Base-by-base conservation (phyloP, 208 protist species). In the Zelonia costaricensis region DNA sequence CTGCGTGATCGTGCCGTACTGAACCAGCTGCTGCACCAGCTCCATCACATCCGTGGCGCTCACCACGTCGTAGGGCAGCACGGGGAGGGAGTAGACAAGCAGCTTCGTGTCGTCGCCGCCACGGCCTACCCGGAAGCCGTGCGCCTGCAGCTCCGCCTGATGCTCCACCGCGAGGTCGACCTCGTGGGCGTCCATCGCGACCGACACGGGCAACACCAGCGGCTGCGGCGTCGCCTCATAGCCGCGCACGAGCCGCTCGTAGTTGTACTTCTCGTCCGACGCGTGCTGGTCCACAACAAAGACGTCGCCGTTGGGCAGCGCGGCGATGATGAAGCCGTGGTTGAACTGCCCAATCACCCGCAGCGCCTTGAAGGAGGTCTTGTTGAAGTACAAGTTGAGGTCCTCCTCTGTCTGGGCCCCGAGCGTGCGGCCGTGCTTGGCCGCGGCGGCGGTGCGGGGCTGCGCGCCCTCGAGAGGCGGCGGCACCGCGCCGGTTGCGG, bases 251-350 rank as follows among this genome's bases (percentile, higher is more conserved):
- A 98, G 80, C 16, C 73, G 74, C 72, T 98, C 92, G 69, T 94
- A 98, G 64, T 97, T 97, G 66, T 78, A 95, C 72, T 97, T 98
- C 54, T 98, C 96, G 60, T 98, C 96, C 1, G 93, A 91, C 9
- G 96, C 96, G 71, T 98, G 96, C 71, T 98, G 96, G 62, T 98
- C 96, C 44, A 98, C 86, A 39, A 98, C 86, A 59, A 97, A 97
- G 13, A 98, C 54, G 51, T 97, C 88, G 30, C 54, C 52, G 44
- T 92, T 74, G 4, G 62, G 64, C 38, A 95, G 60, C 3, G 62
- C 52, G 13, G 88, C 74, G 38, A 98, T 66, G 64, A 98, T 98
- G 74, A 98, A 98, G 55, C 94, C 93, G 60, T 94, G 81, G 72
- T 98, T 98, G 69, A 98, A 98, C 77, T 98, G 95, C 0, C 95